Percentiles rank a stretch among this genome's conserved stretches.
Evolutionary conservation across 148 eudicot species (phyloP).

Genomic region (Selenicereus undatus): DNA sequence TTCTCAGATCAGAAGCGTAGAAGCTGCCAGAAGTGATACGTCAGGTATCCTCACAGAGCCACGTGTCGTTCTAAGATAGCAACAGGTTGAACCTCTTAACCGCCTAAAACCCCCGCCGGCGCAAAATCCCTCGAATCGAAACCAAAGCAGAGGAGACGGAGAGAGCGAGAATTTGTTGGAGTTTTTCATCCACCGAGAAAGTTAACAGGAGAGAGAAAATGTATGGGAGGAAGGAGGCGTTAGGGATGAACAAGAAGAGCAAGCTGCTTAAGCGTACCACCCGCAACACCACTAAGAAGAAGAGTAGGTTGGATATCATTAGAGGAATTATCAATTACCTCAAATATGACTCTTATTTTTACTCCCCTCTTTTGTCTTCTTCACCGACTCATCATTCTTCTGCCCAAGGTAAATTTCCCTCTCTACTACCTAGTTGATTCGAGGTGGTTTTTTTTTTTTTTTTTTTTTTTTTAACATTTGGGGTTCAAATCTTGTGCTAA

Average conservation of each 20-base stretch:
- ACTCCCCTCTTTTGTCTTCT: conserved; percentile 11
- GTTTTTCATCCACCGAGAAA: neutral
- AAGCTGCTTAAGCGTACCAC: neutral
- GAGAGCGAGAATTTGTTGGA: neutral
- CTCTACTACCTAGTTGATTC: neutral
- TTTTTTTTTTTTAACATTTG: too few species aligned
- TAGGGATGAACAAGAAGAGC: neutral
- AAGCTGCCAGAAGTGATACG: conserved; percentile 10
- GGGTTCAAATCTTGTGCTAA: too few species aligned
- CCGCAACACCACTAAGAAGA: neutral
- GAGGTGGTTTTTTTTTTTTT: too few species aligned
- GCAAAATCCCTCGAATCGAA: neutral
- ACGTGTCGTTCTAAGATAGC: neutral
- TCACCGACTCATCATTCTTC: neutral
- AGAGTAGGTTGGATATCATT: neutral
- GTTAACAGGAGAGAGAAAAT: neutral
- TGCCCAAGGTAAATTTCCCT: neutral
- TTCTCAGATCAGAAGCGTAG: neutral
- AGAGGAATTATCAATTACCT: conserved; percentile 16
- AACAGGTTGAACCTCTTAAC: neutral
- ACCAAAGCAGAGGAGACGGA: neutral
- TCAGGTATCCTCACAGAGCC: neutral
- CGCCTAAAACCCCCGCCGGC: neutral
- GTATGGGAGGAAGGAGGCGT: neutral
- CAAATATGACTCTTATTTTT: conserved; percentile 20